Percentiles rank a stretch among this genome's conserved stretches.
Evolutionary conservation across 495 filamentous ascomycete species (phyloP).

Genomic region (Penicillium canescens): DNA sequence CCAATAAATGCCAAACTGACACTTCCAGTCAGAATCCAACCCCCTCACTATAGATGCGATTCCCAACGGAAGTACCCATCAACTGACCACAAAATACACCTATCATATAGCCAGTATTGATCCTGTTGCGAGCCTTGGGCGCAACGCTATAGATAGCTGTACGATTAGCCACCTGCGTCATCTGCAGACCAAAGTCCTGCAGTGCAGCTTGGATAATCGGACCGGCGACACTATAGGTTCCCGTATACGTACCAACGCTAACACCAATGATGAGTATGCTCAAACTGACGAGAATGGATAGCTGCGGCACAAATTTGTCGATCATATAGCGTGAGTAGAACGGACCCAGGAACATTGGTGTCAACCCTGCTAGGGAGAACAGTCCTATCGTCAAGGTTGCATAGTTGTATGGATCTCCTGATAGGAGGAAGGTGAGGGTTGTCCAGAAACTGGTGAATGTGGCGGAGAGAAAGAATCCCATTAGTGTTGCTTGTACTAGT

Average conservation of each 20-base stretch:
- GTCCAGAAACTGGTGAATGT: slow-evolving; percentile 80
- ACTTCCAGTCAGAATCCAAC: slow-evolving; percentile 70
- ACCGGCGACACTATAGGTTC: slow-evolving; percentile 65
- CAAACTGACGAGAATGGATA: slow-evolving; percentile 65
- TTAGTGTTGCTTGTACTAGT: slow-evolving; percentile 65
- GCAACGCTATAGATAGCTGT: slow-evolving; percentile 70
- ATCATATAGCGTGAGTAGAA: slow-evolving; percentile 70
- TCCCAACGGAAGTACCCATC: slow-evolving; percentile 72
- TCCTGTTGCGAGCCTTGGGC: slow-evolving; percentile 69
- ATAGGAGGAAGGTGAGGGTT: slow-evolving; percentile 77
- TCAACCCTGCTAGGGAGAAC: slow-evolving; percentile 76
- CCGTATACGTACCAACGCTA: slow-evolving; percentile 68
- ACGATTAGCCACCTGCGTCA: slow-evolving; percentile 73
- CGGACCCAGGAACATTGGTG: slow-evolving; percentile 64
- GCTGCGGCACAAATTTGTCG: slow-evolving; percentile 63
- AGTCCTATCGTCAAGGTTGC: slow-evolving; percentile 68
- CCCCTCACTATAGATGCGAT: slow-evolving; percentile 66
- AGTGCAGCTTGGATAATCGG: slow-evolving; percentile 74
- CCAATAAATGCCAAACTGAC: slow-evolving; percentile 67
- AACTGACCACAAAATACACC: slow-evolving; percentile 73
- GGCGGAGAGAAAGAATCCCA: slow-evolving; percentile 54
- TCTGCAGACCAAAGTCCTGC: slow-evolving; percentile 73
- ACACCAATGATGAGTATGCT: slow-evolving; percentile 60
- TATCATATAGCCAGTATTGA: slow-evolving; percentile 87
- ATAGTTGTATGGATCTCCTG: slow-evolving; percentile 67